Conservation (phyloP, 345 rosid species). For the Ceriops decandra region DNA sequence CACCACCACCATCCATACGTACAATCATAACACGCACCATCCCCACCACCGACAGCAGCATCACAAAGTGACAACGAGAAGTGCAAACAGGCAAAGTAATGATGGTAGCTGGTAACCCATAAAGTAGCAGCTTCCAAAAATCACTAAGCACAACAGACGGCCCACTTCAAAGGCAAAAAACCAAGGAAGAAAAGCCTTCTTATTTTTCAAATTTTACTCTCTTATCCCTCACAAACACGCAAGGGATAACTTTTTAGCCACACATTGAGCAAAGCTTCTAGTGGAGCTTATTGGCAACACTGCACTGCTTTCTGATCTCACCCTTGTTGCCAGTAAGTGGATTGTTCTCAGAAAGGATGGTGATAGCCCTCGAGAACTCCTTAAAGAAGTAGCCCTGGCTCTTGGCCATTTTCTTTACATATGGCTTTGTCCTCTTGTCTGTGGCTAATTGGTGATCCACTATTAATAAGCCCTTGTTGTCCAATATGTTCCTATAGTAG, state of each 20-base stretch:
- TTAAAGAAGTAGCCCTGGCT: constrained; percentile 86
- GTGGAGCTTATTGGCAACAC: constrained; percentile 76
- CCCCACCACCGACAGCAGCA: constrained; percentile 19
- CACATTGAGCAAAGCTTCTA: constrained; percentile 18
- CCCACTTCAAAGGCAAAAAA: neutral
- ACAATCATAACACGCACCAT: constrained; percentile 21
- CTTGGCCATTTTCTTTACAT: constrained; percentile 94
- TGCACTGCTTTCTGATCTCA: constrained; percentile 92
- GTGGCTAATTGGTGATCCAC: constrained; percentile 92
- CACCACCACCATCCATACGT: constrained; percentile 21
- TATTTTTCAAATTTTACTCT: constrained; percentile 26
- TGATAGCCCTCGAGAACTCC: constrained; percentile 84
- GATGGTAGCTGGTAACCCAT: no score
- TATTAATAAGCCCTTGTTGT: constrained; percentile 78
- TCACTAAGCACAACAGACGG: neutral
- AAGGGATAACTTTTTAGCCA: neutral
- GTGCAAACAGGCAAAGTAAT: neutral
- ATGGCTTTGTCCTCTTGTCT: constrained; percentile 81
- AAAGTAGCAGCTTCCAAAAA: no score
- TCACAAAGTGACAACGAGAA: neutral
- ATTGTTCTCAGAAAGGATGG: constrained; percentile 84
- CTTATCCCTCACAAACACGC: constrained; percentile 18
- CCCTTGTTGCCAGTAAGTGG: constrained; percentile 87
- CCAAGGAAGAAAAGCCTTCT: constrained; percentile 2
- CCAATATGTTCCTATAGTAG: constrained; percentile 89